phyloP scores from a whole-genome alignment of 2,329 filamentous ascomycete species.

The Stylonectria norvegica region DNA sequence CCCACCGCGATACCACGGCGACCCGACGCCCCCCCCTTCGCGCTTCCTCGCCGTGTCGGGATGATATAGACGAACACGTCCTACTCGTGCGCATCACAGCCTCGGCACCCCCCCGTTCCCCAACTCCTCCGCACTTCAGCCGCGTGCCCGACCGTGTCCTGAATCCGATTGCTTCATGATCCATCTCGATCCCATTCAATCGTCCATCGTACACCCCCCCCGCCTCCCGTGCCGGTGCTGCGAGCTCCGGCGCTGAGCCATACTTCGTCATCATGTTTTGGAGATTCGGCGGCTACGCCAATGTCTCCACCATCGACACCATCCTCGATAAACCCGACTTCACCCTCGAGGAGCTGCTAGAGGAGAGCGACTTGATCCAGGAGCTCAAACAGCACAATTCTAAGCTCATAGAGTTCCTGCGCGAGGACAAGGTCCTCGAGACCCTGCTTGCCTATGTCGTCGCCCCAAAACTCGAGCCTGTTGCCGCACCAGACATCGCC shows the following conservation, averaged over 20 bases:
- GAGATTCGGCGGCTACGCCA: slow-evolving; percentile 98
- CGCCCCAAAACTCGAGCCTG: slow-evolving; percentile 65
- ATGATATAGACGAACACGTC: slow-evolving; percentile 10
- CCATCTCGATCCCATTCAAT: slow-evolving; percentile 17
- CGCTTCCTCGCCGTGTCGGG: slow-evolving; percentile 9
- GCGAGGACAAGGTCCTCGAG: slow-evolving; percentile 80
- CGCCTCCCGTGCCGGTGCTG: slow-evolving; percentile 29
- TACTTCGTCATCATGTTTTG: slow-evolving; percentile 82
- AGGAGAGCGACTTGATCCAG: slow-evolving; percentile 93
- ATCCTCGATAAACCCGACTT: slow-evolving; percentile 97
- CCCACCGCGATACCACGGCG: slow-evolving; percentile 6
- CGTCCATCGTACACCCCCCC: slow-evolving; percentile 9
- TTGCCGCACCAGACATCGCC: slow-evolving; percentile 50
- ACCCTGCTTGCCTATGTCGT: slow-evolving; percentile 88
- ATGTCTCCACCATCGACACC: slow-evolving; percentile 92
- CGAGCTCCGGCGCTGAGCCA: slow-evolving; percentile 32
- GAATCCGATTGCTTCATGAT: slow-evolving; percentile 24
- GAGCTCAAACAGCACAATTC: slow-evolving; percentile 98
- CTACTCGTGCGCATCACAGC: slow-evolving; percentile 9
- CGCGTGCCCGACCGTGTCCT: slow-evolving; percentile 17
- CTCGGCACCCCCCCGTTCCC: slow-evolving; percentile 8
- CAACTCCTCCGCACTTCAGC: slow-evolving; percentile 13
- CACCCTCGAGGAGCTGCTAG: slow-evolving; percentile 89
- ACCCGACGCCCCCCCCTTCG: slow-evolving; percentile 8
- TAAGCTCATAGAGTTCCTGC: slow-evolving; percentile 93